These are phyloP conservation scores for Nowakowskiella sp. DNA, from an alignment of 192 early-diverging fungal genomes.

Conservation along the genomic window DNA sequence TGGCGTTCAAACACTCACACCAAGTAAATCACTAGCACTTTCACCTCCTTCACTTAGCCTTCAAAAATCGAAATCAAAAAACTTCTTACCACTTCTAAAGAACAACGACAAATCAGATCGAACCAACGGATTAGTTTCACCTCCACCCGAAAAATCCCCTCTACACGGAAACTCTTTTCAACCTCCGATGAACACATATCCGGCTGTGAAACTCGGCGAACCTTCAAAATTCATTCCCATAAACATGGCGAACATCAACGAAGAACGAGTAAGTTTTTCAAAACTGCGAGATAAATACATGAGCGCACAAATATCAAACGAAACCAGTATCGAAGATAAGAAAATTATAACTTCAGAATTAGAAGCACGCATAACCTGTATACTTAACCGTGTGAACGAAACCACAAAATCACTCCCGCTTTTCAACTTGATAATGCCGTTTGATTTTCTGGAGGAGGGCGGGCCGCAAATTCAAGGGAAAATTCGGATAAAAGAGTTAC, in stretches of 20 bases:
- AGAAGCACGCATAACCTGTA: neutral
- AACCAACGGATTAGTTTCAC: too few species aligned
- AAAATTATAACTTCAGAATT: neutral
- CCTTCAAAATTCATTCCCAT: neutral
- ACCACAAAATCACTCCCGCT: slow-evolving; percentile 6
- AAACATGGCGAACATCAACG: neutral
- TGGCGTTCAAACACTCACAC: too few species aligned
- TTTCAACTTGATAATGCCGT: slow-evolving; percentile 28
- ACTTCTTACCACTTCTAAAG: too few species aligned
- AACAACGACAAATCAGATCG: too few species aligned
- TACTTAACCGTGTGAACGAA: slow-evolving; percentile 12
- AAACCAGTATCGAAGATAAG: neutral
- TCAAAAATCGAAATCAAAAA: too few species aligned
- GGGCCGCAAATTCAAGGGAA: slow-evolving; percentile 13
- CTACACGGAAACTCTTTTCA: too few species aligned
- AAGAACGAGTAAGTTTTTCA: too few species aligned
- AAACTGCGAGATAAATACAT: too few species aligned
- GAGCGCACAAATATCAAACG: too few species aligned
- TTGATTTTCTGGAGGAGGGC: slow-evolving; percentile 19
- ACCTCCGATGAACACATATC: slow-evolving; percentile 1
- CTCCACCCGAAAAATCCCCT: too few species aligned
- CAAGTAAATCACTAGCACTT: too few species aligned
- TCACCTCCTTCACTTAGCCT: too few species aligned
- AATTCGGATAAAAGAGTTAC: slow-evolving; percentile 28
- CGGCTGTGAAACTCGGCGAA: neutral